Base-by-base conservation (phyloP, 1,139 yeast species). In the Saccharomyces hybrid region DNA sequence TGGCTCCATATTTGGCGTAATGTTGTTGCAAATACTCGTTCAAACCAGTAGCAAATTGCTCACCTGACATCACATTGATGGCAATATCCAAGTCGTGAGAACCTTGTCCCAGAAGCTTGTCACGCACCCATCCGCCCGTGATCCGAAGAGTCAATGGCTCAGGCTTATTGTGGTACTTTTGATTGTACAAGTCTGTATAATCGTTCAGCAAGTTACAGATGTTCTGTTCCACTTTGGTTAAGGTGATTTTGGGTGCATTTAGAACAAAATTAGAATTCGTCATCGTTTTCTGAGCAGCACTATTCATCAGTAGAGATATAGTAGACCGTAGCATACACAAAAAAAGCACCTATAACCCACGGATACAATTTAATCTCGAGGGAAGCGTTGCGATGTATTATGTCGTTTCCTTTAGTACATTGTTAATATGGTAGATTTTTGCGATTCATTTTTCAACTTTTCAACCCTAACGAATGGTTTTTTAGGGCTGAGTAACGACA, bases 91-190 rank as follows among this genome's bases (percentile, higher is more conserved):
- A 75, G 69, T 93, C 99, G 66, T 93, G 84, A 53, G 95, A 84
- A 32, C 81, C 83, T 51, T 78, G 77, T 0, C 95, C 95, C 44
- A 95, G 74, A 42, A 93, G 73, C 73, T 93, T 93, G 70, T 93
- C 99, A 63, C 99, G 79, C 5, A 93, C 99, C 99, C 99, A 93
- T 0, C 99, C 99, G 32, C 99, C 99, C 0, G 98, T 44, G 47
- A 25, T 26, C 20, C 28, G 47, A 14, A 44, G 47, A 6, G 14
- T 25, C 14, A 44, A 13, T 16, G 26, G 47, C 26, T 44, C 28
- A 16, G 30, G 48, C 14, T 16, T 27, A 27, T 14, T 9, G 4
- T 16, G 6, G 16, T 50, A 25, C 23, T n/a, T 6, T n/a, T 51
- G 32, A 49, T 67, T 67, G 50, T 64, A 68, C 7, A 56, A 48